Base-by-base conservation (phyloP, 805 yeast genomes). In the Candida mattraensis region DNA sequence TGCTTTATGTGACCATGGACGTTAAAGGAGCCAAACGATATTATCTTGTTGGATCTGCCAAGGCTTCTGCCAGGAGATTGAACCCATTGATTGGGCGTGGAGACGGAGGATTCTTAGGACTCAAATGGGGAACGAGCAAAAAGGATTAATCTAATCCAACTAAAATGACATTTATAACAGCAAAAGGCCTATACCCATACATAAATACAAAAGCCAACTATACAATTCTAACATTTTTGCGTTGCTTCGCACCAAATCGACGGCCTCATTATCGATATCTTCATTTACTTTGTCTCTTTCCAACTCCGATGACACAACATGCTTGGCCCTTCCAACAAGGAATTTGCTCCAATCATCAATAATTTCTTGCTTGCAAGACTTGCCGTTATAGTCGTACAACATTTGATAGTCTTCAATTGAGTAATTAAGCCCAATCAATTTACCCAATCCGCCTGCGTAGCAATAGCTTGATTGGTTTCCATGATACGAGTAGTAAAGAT, bases 121-220 rank as follows among this genome's bases (percentile, higher is more conserved):
- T 87, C 33, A 80, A 76, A 51, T 87, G 95, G 95, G 95, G 95
- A 1, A 85, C 89, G 24, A 80, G 74, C 14, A 12, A 14, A 57
- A 76, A 75, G 45, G 77, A 76, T 27, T 57, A 40, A 42, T 11
- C 24, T 14, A n/a, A n/a, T n/a, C n/a, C n/a, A n/a, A n/a, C n/a
- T n/a, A n/a, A n/a, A n/a, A n/a, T n/a, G n/a, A n/a, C n/a, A n/a
- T n/a, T n/a, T n/a, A n/a, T n/a, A n/a, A n/a, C n/a, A n/a, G n/a
- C n/a, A n/a, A n/a, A n/a, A n/a, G n/a, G n/a, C n/a, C n/a, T n/a
- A n/a, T 22, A 13, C 22, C 13, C 18, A 24, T 10, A 12, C 24
- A 27, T 26, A 37, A 23, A 28, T 27, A 28, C 28, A 17, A 23
- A 10, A 22, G 5, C 28, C 29, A 18, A 14, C 24, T 23, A 8